Conservation (phyloP, 805 yeast species). For the Cyberlindnera sargentensis region DNA sequence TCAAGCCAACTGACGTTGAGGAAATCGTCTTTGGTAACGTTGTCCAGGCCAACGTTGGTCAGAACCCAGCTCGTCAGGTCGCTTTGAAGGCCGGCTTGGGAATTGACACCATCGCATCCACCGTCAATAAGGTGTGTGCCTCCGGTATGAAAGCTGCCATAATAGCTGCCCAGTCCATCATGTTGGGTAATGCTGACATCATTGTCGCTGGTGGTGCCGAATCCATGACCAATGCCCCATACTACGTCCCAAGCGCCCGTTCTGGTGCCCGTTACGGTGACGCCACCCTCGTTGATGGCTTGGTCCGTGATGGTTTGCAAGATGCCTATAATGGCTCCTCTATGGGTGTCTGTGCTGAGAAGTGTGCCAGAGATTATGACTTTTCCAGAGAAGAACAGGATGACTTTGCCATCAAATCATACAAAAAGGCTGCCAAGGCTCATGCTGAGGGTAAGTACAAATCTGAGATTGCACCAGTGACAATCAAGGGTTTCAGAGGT, state of each 20-base stretch:
- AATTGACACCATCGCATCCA: constrained; percentile 74
- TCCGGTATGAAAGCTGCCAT: constrained; percentile 91
- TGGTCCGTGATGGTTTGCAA: constrained; percentile 85
- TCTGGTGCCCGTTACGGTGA: constrained; percentile 89
- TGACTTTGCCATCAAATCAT: constrained; percentile 76
- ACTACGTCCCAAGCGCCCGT: constrained; percentile 82
- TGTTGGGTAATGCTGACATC: constrained; percentile 84
- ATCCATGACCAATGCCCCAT: constrained; percentile 94
- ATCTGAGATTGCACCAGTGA: constrained; percentile 78
- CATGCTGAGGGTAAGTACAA: constrained; percentile 74
- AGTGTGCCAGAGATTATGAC: constrained; percentile 79
- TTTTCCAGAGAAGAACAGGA: constrained; percentile 86
- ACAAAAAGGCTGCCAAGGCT: constrained; percentile 81
- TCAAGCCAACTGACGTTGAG: constrained; percentile 72
- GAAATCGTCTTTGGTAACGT: constrained; percentile 93
- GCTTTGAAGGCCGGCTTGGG: constrained; percentile 86
- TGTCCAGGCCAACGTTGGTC: constrained; percentile 88
- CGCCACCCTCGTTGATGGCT: constrained; percentile 71
- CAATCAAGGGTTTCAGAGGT: constrained; percentile 84
- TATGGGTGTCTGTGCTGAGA: constrained; percentile 98
- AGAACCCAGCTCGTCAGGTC: constrained; percentile 97
- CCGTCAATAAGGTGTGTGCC: constrained; percentile 96
- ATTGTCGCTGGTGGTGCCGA: constrained; percentile 98
- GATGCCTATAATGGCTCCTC: constrained; percentile 86
- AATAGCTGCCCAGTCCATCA: constrained; percentile 82